Percentiles rank a stretch among this genome's conserved stretches.
phyloP scores from a whole-genome alignment of 108 stramenopile genomes.

The Fragilariopsis cylindrus region DNA sequence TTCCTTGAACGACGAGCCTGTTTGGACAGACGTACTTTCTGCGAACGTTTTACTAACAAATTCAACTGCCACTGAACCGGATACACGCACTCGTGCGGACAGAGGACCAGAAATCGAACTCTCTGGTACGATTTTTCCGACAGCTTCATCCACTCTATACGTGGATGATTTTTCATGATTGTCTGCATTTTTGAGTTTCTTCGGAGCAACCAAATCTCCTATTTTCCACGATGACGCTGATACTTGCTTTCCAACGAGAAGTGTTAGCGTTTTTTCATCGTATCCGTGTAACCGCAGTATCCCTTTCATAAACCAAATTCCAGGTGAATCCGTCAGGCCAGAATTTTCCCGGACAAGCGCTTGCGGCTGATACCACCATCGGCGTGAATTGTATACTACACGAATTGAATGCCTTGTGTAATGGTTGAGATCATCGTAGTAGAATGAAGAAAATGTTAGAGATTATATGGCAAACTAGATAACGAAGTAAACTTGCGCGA shows the following conservation, averaged over 20 bases:
- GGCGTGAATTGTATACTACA: conserved; percentile 39
- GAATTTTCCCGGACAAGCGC: conserved; percentile 42
- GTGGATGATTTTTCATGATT: not conserved
- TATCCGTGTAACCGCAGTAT: conserved; percentile 47
- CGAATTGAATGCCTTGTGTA: conserved; percentile 34
- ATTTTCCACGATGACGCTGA: conserved; percentile 29
- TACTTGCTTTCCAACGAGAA: conserved; percentile 30
- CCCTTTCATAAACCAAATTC: conserved; percentile 39
- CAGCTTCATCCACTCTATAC: not conserved
- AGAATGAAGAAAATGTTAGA: not conserved
- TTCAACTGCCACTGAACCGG: conserved; percentile 22
- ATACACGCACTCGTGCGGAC: conserved; percentile 4
- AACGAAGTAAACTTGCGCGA: conserved; percentile 26
- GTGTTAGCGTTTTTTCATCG: conserved; percentile 22
- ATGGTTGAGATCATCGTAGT: too few relatives aligned
- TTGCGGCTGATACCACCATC: conserved; percentile 59
- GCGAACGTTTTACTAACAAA: conserved; percentile 29
- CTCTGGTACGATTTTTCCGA: conserved; percentile 38
- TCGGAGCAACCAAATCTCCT: conserved; percentile 47
- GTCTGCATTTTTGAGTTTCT: conserved; percentile 20
- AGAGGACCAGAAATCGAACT: conserved; percentile 2
- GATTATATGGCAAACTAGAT: not conserved
- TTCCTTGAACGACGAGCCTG: conserved; percentile 1
- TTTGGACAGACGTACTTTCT: conserved; percentile 3
- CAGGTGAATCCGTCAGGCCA: conserved; percentile 40